These are phyloP conservation scores for Chlorella sp. DNA, from an alignment of 139 green algal genomes.

Conservation along the genomic window DNA sequence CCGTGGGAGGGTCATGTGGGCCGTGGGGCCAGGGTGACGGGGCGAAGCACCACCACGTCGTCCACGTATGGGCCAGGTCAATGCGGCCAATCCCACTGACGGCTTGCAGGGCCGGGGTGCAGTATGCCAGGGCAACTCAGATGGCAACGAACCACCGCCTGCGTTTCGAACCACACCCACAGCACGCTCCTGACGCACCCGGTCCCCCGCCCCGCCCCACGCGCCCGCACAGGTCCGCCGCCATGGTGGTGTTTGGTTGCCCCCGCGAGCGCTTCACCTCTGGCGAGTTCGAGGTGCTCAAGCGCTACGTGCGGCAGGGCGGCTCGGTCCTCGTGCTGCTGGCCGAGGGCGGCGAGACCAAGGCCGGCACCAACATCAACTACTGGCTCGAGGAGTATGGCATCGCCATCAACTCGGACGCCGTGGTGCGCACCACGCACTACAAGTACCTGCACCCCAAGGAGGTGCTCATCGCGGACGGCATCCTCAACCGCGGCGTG, in stretches of 20 bases:
- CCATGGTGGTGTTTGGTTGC: constrained; percentile 67
- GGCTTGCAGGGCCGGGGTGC: too few species aligned
- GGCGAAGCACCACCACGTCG: too few species aligned
- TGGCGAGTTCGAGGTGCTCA: constrained; percentile 56
- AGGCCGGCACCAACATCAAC: constrained; percentile 71
- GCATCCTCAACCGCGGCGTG: constrained; percentile 72
- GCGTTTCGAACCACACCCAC: too few species aligned
- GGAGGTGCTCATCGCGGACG: constrained; percentile 63
- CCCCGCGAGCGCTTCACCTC: constrained; percentile 59
- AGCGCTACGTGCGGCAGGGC: constrained; percentile 39
- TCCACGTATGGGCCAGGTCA: too few species aligned
- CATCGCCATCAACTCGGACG: constrained; percentile 63
- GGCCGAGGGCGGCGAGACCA: constrained; percentile 55
- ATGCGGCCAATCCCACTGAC: too few species aligned
- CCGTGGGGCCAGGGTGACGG: too few species aligned
- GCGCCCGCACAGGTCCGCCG: constrained; percentile 19
- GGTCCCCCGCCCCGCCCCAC: too few species aligned
- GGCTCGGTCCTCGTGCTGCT: constrained; percentile 62
- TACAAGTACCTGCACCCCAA: constrained; percentile 86
- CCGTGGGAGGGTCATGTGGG: too few species aligned
- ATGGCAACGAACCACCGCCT: too few species aligned
- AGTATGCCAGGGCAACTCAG: too few species aligned
- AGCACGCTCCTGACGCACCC: too few species aligned
- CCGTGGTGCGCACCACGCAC: constrained; percentile 61
- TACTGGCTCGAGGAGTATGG: constrained; percentile 73